Conservation (phyloP, 2,329 filamentous ascomycete genomes). For the Penicillium paneum region DNA sequence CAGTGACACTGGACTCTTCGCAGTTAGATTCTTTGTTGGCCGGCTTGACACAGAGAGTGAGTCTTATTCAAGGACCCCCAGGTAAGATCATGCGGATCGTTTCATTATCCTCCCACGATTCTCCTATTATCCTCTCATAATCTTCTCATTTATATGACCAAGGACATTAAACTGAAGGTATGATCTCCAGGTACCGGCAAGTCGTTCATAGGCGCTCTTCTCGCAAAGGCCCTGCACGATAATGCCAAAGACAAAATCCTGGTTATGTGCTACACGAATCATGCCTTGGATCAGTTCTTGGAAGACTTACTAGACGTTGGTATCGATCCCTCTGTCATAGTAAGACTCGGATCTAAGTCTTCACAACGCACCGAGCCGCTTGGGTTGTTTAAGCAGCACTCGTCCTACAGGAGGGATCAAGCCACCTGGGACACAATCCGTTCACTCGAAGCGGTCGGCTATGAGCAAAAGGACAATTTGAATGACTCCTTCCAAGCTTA, state of each 20-base stretch:
- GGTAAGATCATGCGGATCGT: slow-evolving; percentile 43
- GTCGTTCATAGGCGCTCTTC: slow-evolving; percentile 66
- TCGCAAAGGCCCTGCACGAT: slow-evolving; percentile 56
- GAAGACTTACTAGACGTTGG: slow-evolving; percentile 62
- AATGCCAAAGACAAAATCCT: slow-evolving; percentile 54
- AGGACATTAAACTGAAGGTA: neutral
- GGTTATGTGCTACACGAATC: slow-evolving; percentile 66
- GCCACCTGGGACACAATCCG: slow-evolving; percentile 46
- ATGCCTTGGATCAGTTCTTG: slow-evolving; percentile 67
- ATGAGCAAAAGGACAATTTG: slow-evolving; percentile 26
- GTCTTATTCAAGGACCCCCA: slow-evolving; percentile 69
- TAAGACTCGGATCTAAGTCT: slow-evolving; percentile 62
- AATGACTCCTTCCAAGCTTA: slow-evolving; percentile 19
- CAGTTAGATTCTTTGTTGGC: slow-evolving; percentile 57
- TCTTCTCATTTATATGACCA: neutral
- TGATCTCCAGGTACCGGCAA: slow-evolving; percentile 63
- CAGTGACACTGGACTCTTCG: slow-evolving; percentile 48
- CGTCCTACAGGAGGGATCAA: slow-evolving; percentile 30
- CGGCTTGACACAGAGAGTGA: slow-evolving; percentile 54
- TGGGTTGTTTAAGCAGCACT: slow-evolving; percentile 45
- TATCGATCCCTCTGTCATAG: slow-evolving; percentile 50
- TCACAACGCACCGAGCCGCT: slow-evolving; percentile 50
- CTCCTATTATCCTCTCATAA: neutral
- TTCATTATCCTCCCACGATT: neutral
- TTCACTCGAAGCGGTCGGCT: slow-evolving; percentile 37